A percentile compares a stretch with the other conserved stretches of the same genome.
These are phyloP conservation scores for Chamaecrista fasciculata DNA, from an alignment of 306 rosid genomes.

Conservation along the genomic window DNA sequence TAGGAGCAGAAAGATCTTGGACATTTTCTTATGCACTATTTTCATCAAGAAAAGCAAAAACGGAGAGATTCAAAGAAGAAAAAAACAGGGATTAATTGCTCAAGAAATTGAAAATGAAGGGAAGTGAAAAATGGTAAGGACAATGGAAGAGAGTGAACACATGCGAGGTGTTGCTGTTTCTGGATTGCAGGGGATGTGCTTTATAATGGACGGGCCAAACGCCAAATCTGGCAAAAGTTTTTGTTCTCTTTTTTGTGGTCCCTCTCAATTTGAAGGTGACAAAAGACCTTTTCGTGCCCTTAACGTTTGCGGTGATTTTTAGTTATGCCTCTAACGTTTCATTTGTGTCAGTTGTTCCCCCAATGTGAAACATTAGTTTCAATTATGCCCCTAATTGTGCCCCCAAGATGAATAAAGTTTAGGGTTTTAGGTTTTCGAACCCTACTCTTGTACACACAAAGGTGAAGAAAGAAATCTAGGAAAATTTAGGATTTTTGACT, in stretches of 20 bases:
- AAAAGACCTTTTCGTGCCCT: no score
- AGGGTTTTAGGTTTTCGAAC: no score
- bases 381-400: no score
- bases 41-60: neutral
- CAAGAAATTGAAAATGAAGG: neutral
- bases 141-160: neutral
- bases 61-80: neutral
- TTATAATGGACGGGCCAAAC: neutral
- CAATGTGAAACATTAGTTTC: no score
- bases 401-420: no score
- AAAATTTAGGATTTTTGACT: no score
- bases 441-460: no score
- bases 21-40: slow-evolving; percentile 4
- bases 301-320: no score
- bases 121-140: neutral
- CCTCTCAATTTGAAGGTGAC: neutral
- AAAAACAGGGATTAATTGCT: no score
- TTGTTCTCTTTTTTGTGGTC: neutral
- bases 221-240: neutral
- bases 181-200: neutral
- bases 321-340: no score
- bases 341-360: no score
- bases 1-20: slow-evolving; percentile 13
- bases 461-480: no score
- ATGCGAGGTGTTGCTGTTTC: neutral